These are phyloP conservation scores for Dactylis glomerata DNA, from an alignment of 176 grass and related monocot genomes.

Conservation along the genomic window DNA sequence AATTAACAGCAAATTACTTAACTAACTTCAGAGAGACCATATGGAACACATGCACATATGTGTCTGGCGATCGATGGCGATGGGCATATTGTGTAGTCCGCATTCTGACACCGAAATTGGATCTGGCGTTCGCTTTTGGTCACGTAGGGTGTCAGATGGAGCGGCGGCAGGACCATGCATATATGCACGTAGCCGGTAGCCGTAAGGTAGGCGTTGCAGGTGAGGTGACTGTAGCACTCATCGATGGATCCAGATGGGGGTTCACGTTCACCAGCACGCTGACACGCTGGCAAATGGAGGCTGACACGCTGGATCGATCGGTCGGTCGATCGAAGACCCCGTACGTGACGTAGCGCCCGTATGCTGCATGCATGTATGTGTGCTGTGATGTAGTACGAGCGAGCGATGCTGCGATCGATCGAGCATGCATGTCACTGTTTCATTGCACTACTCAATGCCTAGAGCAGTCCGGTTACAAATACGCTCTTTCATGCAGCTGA, in stretches of 20 bases:
- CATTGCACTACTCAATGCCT: too few relatives aligned
- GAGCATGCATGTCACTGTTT: too few relatives aligned
- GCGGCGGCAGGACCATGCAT: slow-evolving; percentile 16
- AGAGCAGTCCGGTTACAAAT: too few relatives aligned
- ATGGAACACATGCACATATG: background rate
- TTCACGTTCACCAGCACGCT: background rate
- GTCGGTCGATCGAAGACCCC: too few relatives aligned
- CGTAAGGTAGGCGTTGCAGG: background rate
- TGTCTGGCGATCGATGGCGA: background rate
- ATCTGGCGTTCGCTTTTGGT: slow-evolving; percentile 17
- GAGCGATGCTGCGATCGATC: too few relatives aligned
- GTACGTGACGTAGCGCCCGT: background rate
- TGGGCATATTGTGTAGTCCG: background rate
- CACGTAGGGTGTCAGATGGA: background rate
- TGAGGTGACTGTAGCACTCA: background rate
- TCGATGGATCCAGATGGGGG: slow-evolving; percentile 3
- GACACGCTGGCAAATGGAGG: slow-evolving; percentile 6
- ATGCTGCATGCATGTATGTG: background rate
- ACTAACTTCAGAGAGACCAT: background rate
- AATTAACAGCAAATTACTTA: background rate
- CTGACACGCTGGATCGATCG: background rate
- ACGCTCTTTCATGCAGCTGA: too few relatives aligned
- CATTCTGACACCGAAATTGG: slow-evolving; percentile 28
- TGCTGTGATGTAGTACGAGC: too few relatives aligned
- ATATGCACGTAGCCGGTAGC: background rate